A percentile compares a stretch with the other conserved stretches of the same genome.
These are phyloP conservation scores for Petunia axillaris DNA, from an alignment of 257 asterid genomes.

Conservation along the genomic window DNA sequence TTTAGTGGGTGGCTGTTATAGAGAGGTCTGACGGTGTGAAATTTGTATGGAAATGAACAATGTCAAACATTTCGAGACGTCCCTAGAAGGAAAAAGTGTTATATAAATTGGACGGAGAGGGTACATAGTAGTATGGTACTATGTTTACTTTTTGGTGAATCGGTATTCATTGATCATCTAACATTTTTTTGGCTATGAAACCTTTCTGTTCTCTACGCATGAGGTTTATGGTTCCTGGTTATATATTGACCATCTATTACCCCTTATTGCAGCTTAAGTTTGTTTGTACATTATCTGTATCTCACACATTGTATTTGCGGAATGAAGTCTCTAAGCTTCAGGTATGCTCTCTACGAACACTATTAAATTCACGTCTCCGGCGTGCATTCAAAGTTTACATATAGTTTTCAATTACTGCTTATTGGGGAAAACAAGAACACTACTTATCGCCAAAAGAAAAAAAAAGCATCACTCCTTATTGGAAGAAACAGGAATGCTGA, in stretches of 20 bases:
- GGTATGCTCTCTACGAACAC: slow-evolving; percentile 50
- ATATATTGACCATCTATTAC: slow-evolving; percentile 1
- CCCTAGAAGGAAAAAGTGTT: neutral
- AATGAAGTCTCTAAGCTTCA: slow-evolving; percentile 64
- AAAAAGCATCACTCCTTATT: slow-evolving; percentile 10
- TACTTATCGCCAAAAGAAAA: slow-evolving; percentile 1
- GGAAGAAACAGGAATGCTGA: slow-evolving; percentile 16
- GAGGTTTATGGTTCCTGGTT: neutral
- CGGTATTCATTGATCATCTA: slow-evolving; percentile 2
- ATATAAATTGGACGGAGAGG: slow-evolving; percentile 13
- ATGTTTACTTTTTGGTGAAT: neutral
- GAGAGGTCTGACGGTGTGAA: neutral
- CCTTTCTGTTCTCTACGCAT: slow-evolving; percentile 3
- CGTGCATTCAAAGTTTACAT: slow-evolving; percentile 2
- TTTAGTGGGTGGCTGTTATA: no score
- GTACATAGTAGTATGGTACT: neutral
- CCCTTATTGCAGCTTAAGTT: slow-evolving; percentile 57
- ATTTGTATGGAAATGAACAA: slow-evolving; percentile 1
- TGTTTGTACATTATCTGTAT: slow-evolving; percentile 49
- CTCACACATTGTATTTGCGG: slow-evolving; percentile 56
- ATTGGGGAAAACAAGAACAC: neutral
- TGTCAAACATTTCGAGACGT: slow-evolving; percentile 11
- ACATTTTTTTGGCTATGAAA: neutral
- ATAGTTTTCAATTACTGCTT: slow-evolving; percentile 21
- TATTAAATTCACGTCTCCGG: slow-evolving; percentile 20